Conservation (phyloP, 257 asterid species). For the Solanum habrochaites region DNA sequence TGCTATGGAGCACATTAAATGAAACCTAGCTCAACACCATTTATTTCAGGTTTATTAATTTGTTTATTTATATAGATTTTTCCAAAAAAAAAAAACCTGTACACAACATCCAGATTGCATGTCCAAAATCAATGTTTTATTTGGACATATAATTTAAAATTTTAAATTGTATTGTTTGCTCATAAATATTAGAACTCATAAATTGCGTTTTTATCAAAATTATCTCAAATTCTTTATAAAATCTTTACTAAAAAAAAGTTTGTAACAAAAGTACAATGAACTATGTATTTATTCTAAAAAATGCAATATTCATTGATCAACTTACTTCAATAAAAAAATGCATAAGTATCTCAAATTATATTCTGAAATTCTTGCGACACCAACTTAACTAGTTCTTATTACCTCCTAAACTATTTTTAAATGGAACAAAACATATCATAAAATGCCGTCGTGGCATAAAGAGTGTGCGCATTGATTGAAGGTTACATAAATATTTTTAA, state of each 20-base stretch:
- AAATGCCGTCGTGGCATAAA: background rate
- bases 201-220: background rate
- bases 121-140: background rate
- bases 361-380: background rate
- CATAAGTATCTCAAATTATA: background rate
- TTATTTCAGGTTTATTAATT: too few species aligned
- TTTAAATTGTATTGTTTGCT: background rate
- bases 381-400: background rate
- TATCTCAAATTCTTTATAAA: background rate
- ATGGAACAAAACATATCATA: background rate
- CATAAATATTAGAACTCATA: background rate
- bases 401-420: background rate
- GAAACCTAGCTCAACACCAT: too few species aligned
- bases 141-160: background rate
- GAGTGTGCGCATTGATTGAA: background rate
- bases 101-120: background rate
- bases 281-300: background rate
- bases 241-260: background rate
- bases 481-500: background rate
- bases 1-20: too few species aligned
- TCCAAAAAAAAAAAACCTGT: too few species aligned
- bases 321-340: background rate
- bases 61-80: too few species aligned
- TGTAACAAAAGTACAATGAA: background rate
- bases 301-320: background rate